Evolutionary conservation across 2,329 filamentous ascomycete genomes (phyloP), one percentile per base, ranked within the genome.

Genomic region (Rugonectria rugulosa): DNA sequence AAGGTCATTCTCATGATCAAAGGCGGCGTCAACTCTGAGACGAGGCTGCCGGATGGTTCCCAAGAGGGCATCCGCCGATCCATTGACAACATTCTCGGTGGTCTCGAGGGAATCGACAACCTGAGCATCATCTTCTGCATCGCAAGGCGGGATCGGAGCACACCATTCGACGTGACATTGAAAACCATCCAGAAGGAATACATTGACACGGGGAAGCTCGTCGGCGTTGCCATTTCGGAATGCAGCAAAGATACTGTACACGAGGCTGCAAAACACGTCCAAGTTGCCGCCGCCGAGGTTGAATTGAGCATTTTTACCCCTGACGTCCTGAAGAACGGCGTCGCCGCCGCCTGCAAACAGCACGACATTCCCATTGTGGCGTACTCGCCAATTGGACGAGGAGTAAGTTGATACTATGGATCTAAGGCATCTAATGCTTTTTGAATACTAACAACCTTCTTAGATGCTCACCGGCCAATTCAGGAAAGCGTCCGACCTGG

Each of bases 361-460:
- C 72, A 89, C 38, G 75, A 79, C 38, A 91, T 94, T 56, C 87
- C 88, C 0, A 75, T 93, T 41, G 73, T 91, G 31, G 88, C 88
- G 0, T 92, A 92, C 73, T 88, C 87, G 41, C 90, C 90, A 1
- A 77, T 92, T 0, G 87, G 89, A 4, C 77, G 83, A 19, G 81
- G 81, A 1, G 75, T 77, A 70, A 65, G 74, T 69, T 19, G 42
- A 41, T n/a, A n/a, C 21, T 27, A 21, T 15, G 21, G n/a, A 12
- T 9, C 10, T n/a, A 24, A 9, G 8, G 19, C 4, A 10, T 6
- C 23, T 73, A 69, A 61, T 73, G 27, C 68, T 73, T 20, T 60
- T 68, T 5, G 69, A 70, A n/a, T n/a, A n/a, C n/a, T n/a, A n/a
- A n/a, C n/a, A n/a, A n/a, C n/a, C n/a, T n/a, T n/a, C n/a, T n/a